A percentile compares a stretch with the other conserved stretches of the same genome.
These are phyloP conservation scores for Vachellia collinsii DNA, from an alignment of 306 rosid species.

Conservation along the genomic window DNA sequence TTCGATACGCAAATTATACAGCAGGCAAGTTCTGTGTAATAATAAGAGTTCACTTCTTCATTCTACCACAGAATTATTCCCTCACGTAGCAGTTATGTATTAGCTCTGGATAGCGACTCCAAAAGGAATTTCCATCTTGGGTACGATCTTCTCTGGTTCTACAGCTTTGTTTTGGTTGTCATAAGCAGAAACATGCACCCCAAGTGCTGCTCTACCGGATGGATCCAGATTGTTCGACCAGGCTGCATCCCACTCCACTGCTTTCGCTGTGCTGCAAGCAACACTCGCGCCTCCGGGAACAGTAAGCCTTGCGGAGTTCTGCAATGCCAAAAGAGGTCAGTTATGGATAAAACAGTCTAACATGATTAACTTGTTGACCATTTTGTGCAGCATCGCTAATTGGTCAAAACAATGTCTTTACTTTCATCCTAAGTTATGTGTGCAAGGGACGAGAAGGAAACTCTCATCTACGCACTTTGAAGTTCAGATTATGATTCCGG, in stretches of 20 bases:
- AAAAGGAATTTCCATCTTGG: conserved; percentile 50
- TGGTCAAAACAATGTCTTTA: neutral
- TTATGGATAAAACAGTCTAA: neutral
- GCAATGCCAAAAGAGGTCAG: conserved; percentile 32
- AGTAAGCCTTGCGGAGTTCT: conserved; percentile 84
- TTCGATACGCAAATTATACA: conserved; percentile 26
- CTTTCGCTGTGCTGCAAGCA: conserved; percentile 96
- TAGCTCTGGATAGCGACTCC: conserved; percentile 71
- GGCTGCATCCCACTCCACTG: conserved; percentile 88
- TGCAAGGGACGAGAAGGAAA: too few relatives aligned
- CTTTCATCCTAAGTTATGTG: neutral
- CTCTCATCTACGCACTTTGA: neutral
- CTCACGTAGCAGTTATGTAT: neutral
- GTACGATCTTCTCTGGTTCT: conserved; percentile 59
- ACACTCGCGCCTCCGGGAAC: conserved; percentile 96
- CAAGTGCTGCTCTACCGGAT: conserved; percentile 92
- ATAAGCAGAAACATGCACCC: conserved; percentile 81
- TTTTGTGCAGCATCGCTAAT: neutral
- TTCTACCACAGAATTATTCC: conserved; percentile 27
- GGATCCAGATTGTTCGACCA: conserved; percentile 94
- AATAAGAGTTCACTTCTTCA: conserved; percentile 38
- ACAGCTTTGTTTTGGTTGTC: conserved; percentile 42
- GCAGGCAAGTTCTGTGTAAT: conserved; percentile 20
- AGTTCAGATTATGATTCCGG: neutral
- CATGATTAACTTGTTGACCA: neutral